Conservation (phyloP, 2,329 filamentous ascomycete species). For the Tympanopsis confertula region DNA sequence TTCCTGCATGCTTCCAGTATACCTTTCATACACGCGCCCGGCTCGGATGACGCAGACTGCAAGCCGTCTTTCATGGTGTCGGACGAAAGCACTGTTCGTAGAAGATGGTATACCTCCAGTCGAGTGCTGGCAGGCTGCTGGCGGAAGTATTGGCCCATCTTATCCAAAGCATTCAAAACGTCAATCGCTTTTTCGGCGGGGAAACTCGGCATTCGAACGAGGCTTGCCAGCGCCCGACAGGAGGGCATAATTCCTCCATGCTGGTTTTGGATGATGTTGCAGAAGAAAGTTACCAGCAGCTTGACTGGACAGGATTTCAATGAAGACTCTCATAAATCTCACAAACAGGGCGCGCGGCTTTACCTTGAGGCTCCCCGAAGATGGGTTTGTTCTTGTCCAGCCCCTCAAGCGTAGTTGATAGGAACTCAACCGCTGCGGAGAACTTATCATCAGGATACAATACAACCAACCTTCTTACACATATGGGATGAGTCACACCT, state of each 20-base stretch:
- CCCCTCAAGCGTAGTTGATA: constrained; percentile 38
- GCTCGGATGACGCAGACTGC: constrained; percentile 27
- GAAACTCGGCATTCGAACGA: constrained; percentile 37
- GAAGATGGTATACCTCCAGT: constrained; percentile 36
- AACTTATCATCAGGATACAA: too few relatives aligned
- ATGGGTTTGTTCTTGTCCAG: constrained; percentile 29
- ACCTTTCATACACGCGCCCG: constrained; percentile 32
- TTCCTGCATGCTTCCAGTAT: constrained; percentile 37
- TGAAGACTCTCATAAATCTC: neutral
- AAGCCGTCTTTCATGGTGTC: constrained; percentile 29
- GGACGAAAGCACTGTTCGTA: constrained; percentile 30
- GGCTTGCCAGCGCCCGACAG: constrained; percentile 35
- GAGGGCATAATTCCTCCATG: constrained; percentile 45
- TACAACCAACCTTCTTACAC: too few relatives aligned
- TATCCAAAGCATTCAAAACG: constrained; percentile 35
- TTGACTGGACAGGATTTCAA: constrained; percentile 20
- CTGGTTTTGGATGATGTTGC: constrained; percentile 45
- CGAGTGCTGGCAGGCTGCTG: constrained; percentile 38
- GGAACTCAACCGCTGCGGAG: constrained; percentile 37
- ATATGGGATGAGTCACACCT: too few relatives aligned
- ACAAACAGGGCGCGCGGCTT: neutral
- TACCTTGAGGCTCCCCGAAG: constrained; percentile 38
- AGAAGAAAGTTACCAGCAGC: constrained; percentile 40
- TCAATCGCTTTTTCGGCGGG: constrained; percentile 31
- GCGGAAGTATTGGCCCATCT: constrained; percentile 43